phyloP scores from a whole-genome alignment of 2,329 filamentous ascomycete species.

The Chrysoporthe deuterocubensis region DNA sequence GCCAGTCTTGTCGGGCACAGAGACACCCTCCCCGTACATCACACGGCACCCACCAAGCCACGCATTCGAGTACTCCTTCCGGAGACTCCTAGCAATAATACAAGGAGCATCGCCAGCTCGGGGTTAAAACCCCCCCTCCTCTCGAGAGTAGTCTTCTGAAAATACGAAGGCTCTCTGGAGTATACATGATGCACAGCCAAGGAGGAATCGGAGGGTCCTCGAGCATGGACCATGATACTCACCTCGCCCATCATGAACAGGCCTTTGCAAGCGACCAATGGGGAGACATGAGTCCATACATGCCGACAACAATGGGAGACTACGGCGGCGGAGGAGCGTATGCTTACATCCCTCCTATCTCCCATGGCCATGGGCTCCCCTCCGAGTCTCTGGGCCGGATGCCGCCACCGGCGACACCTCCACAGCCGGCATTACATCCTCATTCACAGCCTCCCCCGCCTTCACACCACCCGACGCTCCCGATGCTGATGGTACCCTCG shows the following conservation, averaged over 20 bases:
- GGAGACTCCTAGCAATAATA: slow-evolving; percentile 10
- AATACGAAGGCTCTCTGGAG: slow-evolving; percentile 11
- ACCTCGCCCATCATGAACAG: slow-evolving; percentile 47
- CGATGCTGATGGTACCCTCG: slow-evolving; percentile 73
- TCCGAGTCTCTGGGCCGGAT: slow-evolving; percentile 56
- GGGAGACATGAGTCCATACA: slow-evolving; percentile 64
- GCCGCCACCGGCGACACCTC: slow-evolving; percentile 57
- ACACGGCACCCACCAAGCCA: slow-evolving; percentile 31
- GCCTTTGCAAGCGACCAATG: slow-evolving; percentile 53
- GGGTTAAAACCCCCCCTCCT: background rate
- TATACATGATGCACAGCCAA: slow-evolving; percentile 48
- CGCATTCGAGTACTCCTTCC: slow-evolving; percentile 12
- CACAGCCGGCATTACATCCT: slow-evolving; percentile 62
- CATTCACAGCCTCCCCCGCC: slow-evolving; percentile 46
- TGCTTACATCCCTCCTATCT: slow-evolving; percentile 58
- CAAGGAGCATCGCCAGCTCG: slow-evolving; percentile 2
- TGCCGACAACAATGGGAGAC: slow-evolving; percentile 71
- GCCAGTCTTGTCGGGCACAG: slow-evolving; percentile 39
- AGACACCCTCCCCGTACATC: slow-evolving; percentile 34
- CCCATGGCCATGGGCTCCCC: slow-evolving; percentile 45
- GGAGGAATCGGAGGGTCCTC: slow-evolving; percentile 45
- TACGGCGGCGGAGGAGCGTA: slow-evolving; percentile 62
- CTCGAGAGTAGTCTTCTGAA: background rate
- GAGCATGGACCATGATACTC: slow-evolving; percentile 52
- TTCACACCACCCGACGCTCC: slow-evolving; percentile 56